Conservation (phyloP, 257 asterid species). For the Gentiana dahurica region DNA sequence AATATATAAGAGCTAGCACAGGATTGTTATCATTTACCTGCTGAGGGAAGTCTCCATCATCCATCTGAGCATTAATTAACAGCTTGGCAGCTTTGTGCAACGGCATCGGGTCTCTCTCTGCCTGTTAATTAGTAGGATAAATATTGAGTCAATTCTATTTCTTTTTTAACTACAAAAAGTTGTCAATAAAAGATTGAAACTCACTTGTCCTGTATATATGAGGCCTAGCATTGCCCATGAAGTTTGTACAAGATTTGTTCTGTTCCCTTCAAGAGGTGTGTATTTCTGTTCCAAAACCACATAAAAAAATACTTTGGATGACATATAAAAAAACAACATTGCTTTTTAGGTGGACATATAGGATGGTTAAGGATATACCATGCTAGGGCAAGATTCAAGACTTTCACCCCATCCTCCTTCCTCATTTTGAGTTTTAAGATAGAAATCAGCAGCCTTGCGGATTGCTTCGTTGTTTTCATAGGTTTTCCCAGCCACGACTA, state of each 20-base stretch:
- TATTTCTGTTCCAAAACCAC: constrained; percentile 36
- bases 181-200: not conserved
- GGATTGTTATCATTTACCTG: constrained; percentile 27
- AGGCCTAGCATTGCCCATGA: constrained; percentile 91
- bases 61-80: constrained; percentile 65
- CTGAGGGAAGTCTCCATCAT: constrained; percentile 78
- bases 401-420: constrained; percentile 93
- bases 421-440: constrained; percentile 47
- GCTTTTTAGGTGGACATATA: not conserved
- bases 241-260: constrained; percentile 71
- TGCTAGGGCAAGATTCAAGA: constrained; percentile 68
- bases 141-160: too few species aligned
- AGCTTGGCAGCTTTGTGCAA: constrained; percentile 68
- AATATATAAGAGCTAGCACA: too few species aligned
- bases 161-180: not conserved
- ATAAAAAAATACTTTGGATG: not conserved
- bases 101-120: constrained; percentile 59
- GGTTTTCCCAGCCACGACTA: constrained; percentile 44
- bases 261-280: constrained; percentile 61
- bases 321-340: too few species aligned
- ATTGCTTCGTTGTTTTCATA: constrained; percentile 42
- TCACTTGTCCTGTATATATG: constrained; percentile 63
- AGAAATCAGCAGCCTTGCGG: constrained; percentile 45
- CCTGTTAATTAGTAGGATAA: constrained; percentile 21
- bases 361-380: constrained; percentile 26